Evolutionary conservation across 176 grass and related monocot species (phyloP).

Genomic region (Poa annua): DNA sequence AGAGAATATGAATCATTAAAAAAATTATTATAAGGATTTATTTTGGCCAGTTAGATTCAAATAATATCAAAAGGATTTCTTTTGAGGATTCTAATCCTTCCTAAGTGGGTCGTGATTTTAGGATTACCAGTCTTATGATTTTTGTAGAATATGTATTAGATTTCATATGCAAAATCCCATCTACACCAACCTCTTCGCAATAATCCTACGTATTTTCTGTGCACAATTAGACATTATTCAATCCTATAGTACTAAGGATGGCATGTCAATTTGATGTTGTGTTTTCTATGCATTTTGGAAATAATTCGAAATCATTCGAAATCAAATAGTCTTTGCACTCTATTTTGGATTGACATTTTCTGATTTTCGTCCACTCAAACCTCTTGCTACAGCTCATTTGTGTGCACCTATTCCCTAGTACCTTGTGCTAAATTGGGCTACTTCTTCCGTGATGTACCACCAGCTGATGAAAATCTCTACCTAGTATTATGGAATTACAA

Average conservation of each 20-base stretch:
- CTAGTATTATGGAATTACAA: background rate
- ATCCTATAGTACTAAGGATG: too few species aligned
- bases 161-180: background rate
- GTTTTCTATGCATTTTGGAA: too few species aligned
- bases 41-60: background rate
- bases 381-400: too few species aligned
- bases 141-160: background rate
- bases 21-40: background rate
- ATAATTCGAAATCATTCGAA: too few species aligned
- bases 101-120: background rate
- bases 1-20: background rate
- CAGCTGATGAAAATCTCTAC: background rate
- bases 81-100: background rate
- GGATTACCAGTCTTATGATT: background rate
- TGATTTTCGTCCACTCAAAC: too few species aligned
- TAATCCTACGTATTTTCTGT: background rate
- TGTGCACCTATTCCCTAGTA: background rate
- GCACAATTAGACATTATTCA: background rate
- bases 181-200: background rate
- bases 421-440: constrained; percentile 20
- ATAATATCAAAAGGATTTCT: background rate
- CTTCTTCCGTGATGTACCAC: background rate
- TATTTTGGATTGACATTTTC: too few species aligned
- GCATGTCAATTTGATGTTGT: too few species aligned
- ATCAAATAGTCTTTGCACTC: too few species aligned